Evolutionary conservation across 495 filamentous ascomycete genomes (phyloP), one percentile per base, ranked within the genome.

Genomic region (Xylaria castorea): DNA sequence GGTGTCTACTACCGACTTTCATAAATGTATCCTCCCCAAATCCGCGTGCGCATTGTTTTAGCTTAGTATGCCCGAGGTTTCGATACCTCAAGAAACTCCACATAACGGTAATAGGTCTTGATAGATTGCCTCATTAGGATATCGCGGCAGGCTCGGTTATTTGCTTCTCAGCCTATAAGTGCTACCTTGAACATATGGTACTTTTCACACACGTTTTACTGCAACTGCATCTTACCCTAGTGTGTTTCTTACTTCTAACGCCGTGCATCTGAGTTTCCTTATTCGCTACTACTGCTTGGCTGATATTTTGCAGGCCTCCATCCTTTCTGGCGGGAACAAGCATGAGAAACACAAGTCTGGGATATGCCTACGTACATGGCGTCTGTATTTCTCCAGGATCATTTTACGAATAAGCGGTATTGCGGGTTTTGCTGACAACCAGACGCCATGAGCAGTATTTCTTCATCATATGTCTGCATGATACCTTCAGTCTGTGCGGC

Each of bases 101-200:
- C 64, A 53, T 20, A 16, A 16, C 38, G 44, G 63, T 30, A 8
- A 51, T 32, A 25, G 27, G 25, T 46, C 25, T 70, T 60, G 46
- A 38, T 53, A 34, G 32, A 48, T 36, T 63, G 18, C 58, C 53
- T 53, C 53, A 64, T 71, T 40, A 58, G 57, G 68, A 71, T 53
- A 53, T 30, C 46, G 58, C 68, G 58, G 58, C 60, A 63, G 46
- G 36, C 55, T 62, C 53, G 67, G 55, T 50, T 62, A 27, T 57
- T 16, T 60, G 40, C 46, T 68, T 42, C 22, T 40, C 34, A 30
- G 9, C 30, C 40, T 40, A 18, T 50, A 46, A 20, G 22, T 64
- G 61, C 22, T 42, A 27, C 38, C 34, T 53, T 40, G 38, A 60
- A 46, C 53, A 60, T 38, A 44, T 42, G 67, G 42, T 62, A 62